phyloP scores from a whole-genome alignment of 2,329 filamentous ascomycete genomes.

The Raffaelea deltoideospora region DNA sequence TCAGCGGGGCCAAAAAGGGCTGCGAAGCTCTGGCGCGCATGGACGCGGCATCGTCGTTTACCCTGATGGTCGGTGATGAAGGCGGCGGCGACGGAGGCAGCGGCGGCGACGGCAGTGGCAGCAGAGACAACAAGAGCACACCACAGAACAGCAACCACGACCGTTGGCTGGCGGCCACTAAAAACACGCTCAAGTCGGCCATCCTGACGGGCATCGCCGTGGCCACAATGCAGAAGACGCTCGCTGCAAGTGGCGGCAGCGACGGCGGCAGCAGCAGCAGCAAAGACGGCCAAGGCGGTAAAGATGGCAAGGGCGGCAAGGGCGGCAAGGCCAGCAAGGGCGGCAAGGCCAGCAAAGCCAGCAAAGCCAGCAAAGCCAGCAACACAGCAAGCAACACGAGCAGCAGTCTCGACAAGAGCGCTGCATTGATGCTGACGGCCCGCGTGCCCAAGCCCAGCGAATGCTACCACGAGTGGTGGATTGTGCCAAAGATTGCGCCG shows the following conservation, averaged over 20 bases:
- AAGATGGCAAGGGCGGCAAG: no score
- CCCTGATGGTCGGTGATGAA: neutral
- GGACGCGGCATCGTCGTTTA: constrained; percentile 33
- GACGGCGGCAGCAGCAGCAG: no score
- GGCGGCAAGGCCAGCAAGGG: no score
- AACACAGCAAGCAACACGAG: neutral
- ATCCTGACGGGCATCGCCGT: constrained; percentile 56
- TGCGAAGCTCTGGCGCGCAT: constrained; percentile 42
- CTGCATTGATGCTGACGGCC: constrained; percentile 25
- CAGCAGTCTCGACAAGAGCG: neutral
- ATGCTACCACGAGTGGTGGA: constrained; percentile 50
- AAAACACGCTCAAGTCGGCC: constrained; percentile 50
- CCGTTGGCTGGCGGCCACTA: constrained; percentile 45
- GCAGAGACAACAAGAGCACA: constrained; percentile 24
- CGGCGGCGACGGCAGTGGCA: neutral
- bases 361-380: no score
- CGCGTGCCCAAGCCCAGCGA: constrained; percentile 37
- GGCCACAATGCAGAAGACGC: constrained; percentile 39
- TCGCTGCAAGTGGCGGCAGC: no score
- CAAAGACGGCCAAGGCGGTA: no score
- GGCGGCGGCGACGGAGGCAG: no score
- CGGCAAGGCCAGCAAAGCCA: constrained; percentile 8
- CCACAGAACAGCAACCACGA: no score
- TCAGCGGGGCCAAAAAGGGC: constrained; percentile 34
- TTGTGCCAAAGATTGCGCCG: constrained; percentile 35